Conservation (phyloP, 305 asterid genomes). For the Fraxinus xanthoxyloides region DNA sequence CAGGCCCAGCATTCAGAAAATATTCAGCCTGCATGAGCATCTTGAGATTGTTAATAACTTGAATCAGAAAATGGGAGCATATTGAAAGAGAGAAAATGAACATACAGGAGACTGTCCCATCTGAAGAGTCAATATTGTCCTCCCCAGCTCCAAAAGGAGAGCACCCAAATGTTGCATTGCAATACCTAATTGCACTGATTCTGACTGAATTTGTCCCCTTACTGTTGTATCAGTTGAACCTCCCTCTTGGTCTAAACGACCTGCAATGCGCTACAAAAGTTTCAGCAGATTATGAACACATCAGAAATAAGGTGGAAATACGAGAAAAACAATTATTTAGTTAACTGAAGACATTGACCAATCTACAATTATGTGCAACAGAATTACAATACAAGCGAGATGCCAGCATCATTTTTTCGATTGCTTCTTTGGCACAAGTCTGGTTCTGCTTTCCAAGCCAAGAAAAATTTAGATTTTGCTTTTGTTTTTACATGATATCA, state of each 20-base stretch:
- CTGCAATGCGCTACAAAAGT: conserved; percentile 64
- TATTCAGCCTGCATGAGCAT: conserved; percentile 68
- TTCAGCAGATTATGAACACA: conserved; percentile 41
- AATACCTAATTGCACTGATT: conserved; percentile 59
- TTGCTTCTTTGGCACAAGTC: background rate
- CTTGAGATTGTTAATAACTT: conserved; percentile 11
- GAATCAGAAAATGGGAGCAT: background rate
- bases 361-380: background rate
- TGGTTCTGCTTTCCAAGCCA: conserved; percentile 2
- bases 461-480: background rate
- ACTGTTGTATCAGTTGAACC: conserved; percentile 53
- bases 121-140: conserved; percentile 75
- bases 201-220: conserved; percentile 69
- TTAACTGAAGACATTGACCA: background rate
- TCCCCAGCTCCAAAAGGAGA: conserved; percentile 79
- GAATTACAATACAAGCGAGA: background rate
- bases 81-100: conserved; percentile 18
- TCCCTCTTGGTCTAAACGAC: conserved; percentile 60
- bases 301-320: conserved; percentile 22
- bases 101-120: conserved; percentile 85
- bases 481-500: background rate
- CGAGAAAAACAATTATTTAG: background rate
- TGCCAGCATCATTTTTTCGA: background rate
- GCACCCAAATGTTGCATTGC: conserved; percentile 91
- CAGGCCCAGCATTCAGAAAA: conserved; percentile 85